Evolutionary conservation across 2,329 filamentous ascomycete species (phyloP).

Genomic region (Colletotrichum musae): DNA sequence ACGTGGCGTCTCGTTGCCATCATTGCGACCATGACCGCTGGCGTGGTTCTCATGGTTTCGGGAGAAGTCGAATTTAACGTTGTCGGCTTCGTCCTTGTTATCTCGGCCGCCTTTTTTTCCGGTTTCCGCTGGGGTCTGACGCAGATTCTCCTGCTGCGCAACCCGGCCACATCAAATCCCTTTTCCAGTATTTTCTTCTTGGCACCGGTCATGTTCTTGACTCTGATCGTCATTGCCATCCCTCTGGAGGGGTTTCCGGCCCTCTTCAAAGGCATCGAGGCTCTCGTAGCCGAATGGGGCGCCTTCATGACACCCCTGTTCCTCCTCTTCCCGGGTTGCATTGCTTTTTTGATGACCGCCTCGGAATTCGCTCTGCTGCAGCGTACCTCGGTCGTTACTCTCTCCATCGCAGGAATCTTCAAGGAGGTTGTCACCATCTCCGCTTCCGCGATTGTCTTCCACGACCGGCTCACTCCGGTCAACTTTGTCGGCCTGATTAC

Average conservation of each 20-base stretch:
- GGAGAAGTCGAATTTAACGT: constrained; percentile 92
- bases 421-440: constrained; percentile 98
- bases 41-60: constrained; percentile 98
- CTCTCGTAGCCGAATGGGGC: constrained; percentile 79
- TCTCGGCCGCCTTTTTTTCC: constrained; percentile 93
- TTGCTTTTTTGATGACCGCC: constrained; percentile 97
- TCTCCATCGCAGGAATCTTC: constrained; percentile 98
- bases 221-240: constrained; percentile 84
- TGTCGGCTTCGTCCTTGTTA: constrained; percentile 91
- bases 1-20: constrained; percentile 89
- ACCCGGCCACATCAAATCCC: constrained; percentile 94
- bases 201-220: constrained; percentile 95
- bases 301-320: constrained; percentile 76
- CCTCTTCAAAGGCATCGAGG: constrained; percentile 75
- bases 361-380: constrained; percentile 96
- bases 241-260: constrained; percentile 85
- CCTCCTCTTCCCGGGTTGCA: constrained; percentile 88
- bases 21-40: constrained; percentile 91
- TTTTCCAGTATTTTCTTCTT: constrained; percentile 98
- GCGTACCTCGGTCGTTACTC: constrained; percentile 94
- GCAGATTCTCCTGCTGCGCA: constrained; percentile 93
- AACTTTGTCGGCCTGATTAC: constrained; percentile 91
- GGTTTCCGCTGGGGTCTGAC: constrained; percentile 99
- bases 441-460: constrained; percentile 88
- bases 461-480: constrained; percentile 88